Base-by-base conservation (phyloP, 2,329 filamentous ascomycete genomes). In the Ascocoryne sarcoides region DNA sequence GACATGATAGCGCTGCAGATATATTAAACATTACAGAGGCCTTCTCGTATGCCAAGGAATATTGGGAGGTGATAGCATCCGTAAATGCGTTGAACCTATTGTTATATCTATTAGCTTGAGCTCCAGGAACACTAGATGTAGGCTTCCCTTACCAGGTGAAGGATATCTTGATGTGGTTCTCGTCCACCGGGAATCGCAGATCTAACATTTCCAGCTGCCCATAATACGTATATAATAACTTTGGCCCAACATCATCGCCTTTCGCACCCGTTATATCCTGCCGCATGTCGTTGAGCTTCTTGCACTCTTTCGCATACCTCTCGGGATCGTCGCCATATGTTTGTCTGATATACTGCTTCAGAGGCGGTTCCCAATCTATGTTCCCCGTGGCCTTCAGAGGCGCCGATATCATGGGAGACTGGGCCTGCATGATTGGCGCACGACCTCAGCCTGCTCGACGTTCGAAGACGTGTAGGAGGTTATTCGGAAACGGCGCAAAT, bases 1-100 rank as follows among this genome's bases (percentile, higher is more conserved):
- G 87, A 58, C 90, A 95, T 39, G 90, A 96, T 15, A 98, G 73
- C 18, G 96, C 89, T 52, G 92, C 90, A 28, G 90, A 94, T 52
- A 98, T 98, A 65, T 98, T 98, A 73, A 98, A 98, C 57, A 98
- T 95, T 59, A 98, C 94, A 55, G 90, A 96, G 10, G 92, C 92
- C 62, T 98, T 98, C 63, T 98, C 92, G 61, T 93, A 98, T 35
- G 92, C 92, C 35, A 98, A 73, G 5, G 89, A 95, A 67, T 93
- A 95, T 62, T 98, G 92, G 3, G 89, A 81, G 4, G 92, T 98
- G n/a, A 88, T 76, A 59, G 96, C 95, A 62, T 95, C 89, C 32
- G 92, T 98, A 61, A 98, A 98, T n/a, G 93, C 92, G 63, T 98
- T 92, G 66, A 93, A 96, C 88, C 88, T 95, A 57, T 32, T 28